Percentiles rank a stretch among this genome's conserved stretches.
Evolutionary conservation across 176 grass and related monocot genomes (phyloP).

Genomic region (Avena eriantha): DNA sequence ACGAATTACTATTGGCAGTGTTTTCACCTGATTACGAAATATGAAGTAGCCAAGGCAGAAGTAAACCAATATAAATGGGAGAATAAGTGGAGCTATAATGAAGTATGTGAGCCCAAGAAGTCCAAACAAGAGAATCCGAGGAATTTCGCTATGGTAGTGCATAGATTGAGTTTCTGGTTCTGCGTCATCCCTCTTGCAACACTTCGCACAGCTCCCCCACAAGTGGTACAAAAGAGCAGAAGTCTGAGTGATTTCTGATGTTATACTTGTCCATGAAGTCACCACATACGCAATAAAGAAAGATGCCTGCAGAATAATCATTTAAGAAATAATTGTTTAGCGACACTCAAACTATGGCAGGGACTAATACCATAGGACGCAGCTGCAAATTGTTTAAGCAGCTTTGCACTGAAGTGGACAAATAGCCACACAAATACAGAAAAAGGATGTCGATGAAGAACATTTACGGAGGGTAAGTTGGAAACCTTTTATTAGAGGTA

Average conservation of each 20-base stretch:
- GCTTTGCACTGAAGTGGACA: neutral
- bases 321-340: conserved; percentile 40
- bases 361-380: conserved; percentile 24
- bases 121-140: conserved; percentile 84
- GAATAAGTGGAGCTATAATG: conserved; percentile 85
- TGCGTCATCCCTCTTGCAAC: conserved; percentile 62
- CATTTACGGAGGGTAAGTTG: neutral
- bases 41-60: conserved; percentile 94
- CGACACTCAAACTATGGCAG: conserved; percentile 26
- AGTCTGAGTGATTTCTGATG: conserved; percentile 80
- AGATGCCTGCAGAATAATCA: conserved; percentile 61
- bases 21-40: conserved; percentile 88
- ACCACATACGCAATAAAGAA: conserved; percentile 98
- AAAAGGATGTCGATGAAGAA: conserved; percentile 2
- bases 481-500: neutral
- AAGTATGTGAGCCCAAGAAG: conserved; percentile 85
- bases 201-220: conserved; percentile 51
- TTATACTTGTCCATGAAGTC: conserved; percentile 89
- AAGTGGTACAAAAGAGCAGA: conserved; percentile 60
- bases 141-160: conserved; percentile 93
- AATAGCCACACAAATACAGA: neutral
- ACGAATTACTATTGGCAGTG: conserved; percentile 22
- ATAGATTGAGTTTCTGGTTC: conserved; percentile 71
- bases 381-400: conserved; percentile 14
- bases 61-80: conserved; percentile 91